phyloP scores from a whole-genome alignment of 768 basidiomycete genomes.

The Leccinellum rugosiceps region DNA sequence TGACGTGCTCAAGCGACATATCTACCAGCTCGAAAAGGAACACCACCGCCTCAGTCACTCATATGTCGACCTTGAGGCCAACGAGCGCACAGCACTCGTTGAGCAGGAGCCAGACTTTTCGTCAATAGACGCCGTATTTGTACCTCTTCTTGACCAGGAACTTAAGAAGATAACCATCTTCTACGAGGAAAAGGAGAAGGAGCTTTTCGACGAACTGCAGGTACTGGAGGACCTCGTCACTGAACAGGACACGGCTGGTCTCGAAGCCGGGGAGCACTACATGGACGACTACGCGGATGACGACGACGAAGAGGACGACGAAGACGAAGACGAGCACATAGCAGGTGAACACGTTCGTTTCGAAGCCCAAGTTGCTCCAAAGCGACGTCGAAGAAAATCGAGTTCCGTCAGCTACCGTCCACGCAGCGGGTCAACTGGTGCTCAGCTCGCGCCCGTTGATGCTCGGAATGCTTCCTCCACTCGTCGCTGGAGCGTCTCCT shows the following conservation, averaged over 20 bases:
- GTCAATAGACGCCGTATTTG: not conserved
- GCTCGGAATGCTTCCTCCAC: slow-evolving; percentile 3
- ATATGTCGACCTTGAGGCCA: not conserved
- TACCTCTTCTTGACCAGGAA: not conserved
- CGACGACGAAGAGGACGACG: slow-evolving; percentile 45
- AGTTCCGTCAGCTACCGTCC: slow-evolving; percentile 25
- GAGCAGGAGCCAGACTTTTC: not conserved
- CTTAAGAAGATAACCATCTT: not conserved
- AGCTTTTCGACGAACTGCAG: not conserved
- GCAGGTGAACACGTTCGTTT: slow-evolving; percentile 22
- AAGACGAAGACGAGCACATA: slow-evolving; percentile 45
- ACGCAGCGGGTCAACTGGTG: slow-evolving; percentile 22
- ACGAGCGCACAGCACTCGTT: not conserved
- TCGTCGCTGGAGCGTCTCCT: slow-evolving; percentile 45
- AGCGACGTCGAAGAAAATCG: slow-evolving; percentile 37
- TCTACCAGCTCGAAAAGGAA: slow-evolving; percentile 83
- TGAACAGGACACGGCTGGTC: not conserved
- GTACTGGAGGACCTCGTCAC: not conserved
- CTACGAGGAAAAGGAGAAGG: not conserved
- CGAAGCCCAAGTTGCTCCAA: slow-evolving; percentile 26
- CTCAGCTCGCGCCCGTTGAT: not conserved
- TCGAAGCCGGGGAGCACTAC: not conserved
- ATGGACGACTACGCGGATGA: slow-evolving; percentile 44
- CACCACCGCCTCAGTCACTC: slow-evolving; percentile 33
- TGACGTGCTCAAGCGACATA: slow-evolving; percentile 76